Percentiles rank a stretch among this genome's conserved stretches.
phyloP scores from a whole-genome alignment of 1,284 basidiomycete species.

The Malassezia vespertilionis region DNA sequence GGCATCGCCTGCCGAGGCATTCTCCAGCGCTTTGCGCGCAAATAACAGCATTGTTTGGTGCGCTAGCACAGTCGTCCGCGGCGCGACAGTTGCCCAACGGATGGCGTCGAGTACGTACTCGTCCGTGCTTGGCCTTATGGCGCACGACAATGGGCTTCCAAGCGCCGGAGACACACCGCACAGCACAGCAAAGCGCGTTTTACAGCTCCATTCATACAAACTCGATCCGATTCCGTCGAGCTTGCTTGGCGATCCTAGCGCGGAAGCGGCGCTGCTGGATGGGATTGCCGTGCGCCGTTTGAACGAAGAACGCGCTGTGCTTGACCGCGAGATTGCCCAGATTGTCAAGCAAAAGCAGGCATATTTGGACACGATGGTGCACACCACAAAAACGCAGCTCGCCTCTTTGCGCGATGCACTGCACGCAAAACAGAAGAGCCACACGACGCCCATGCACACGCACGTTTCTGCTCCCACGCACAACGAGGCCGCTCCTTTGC shows the following conservation, averaged over 20 bases:
- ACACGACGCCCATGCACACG: neutral
- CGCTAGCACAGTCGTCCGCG: no score
- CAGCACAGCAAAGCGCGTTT: neutral
- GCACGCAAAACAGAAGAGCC: neutral
- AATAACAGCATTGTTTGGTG: neutral
- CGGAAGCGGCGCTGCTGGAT: neutral
- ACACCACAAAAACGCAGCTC: neutral
- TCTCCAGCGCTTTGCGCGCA: neutral
- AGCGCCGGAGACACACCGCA: neutral
- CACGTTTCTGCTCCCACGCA: neutral
- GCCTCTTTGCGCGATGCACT: neutral
- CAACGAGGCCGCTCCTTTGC: neutral
- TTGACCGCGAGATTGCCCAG: neutral
- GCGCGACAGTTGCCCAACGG: no score
- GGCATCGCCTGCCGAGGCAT: neutral
- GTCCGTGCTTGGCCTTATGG: neutral
- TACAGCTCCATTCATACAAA: neutral
- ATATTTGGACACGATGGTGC: neutral
- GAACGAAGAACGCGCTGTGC: neutral
- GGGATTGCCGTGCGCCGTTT: neutral
- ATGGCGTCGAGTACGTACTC: no score
- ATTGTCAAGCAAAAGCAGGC: neutral
- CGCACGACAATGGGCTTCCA: neutral
- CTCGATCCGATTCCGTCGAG: neutral
- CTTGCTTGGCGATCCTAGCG: neutral